Conservation (phyloP, 2,329 filamentous ascomycete species). For the Amphichorda felina region DNA sequence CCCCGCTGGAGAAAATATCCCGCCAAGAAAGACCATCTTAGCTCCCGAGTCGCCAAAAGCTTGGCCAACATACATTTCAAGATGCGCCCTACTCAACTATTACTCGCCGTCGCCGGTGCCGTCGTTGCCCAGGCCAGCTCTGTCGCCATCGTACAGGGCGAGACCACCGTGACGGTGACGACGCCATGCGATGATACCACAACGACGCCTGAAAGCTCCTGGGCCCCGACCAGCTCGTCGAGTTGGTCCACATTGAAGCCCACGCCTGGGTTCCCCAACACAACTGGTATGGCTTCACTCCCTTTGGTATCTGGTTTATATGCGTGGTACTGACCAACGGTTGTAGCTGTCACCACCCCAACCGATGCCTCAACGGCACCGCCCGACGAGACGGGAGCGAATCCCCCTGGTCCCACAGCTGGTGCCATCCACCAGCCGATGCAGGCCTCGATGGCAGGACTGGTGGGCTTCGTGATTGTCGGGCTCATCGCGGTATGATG, state of each 20-base stretch:
- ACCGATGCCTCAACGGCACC: background rate
- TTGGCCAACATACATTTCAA: too few species aligned
- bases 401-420: conserved; percentile 13
- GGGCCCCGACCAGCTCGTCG: too few species aligned
- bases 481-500: conserved; percentile 19
- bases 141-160: conserved; percentile 4
- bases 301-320: too few species aligned
- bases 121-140: conserved; percentile 5
- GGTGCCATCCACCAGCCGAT: conserved; percentile 19
- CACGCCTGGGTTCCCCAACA: too few species aligned
- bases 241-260: too few species aligned
- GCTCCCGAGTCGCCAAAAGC: too few species aligned
- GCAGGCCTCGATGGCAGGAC: conserved; percentile 19
- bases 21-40: too few species aligned
- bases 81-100: too few species aligned
- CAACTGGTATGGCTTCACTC: too few species aligned
- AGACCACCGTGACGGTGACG: conserved; percentile 1
- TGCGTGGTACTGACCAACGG: too few species aligned
- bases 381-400: background rate
- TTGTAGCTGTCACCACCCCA: background rate
- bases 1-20: too few species aligned
- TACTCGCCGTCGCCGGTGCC: conserved; percentile 11
- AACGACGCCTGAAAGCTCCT: background rate
- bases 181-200: background rate
- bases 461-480: conserved; percentile 24